Conservation (phyloP, 2,329 filamentous ascomycete genomes). For the Venturia nashicola region DNA sequence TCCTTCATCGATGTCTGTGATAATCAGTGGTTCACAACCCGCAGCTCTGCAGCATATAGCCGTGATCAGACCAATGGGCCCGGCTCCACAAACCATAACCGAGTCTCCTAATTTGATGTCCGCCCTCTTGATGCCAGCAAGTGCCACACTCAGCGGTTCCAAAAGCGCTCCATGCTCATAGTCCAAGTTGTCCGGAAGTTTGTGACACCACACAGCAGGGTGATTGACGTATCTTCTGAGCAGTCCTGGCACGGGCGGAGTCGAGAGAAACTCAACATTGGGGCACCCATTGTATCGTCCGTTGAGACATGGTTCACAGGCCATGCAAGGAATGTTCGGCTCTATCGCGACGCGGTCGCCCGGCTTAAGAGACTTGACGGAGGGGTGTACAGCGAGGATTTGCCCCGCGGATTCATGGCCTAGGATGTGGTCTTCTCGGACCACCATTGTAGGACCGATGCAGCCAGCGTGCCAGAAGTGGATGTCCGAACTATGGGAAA, state of each 20-base stretch:
- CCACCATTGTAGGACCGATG: conserved; percentile 85
- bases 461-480: conserved; percentile 96
- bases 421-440: conserved; percentile 76
- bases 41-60: conserved; percentile 74
- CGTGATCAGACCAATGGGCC: conserved; percentile 85
- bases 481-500: conserved; percentile 59
- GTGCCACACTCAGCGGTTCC: conserved; percentile 78
- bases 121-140: conserved; percentile 78
- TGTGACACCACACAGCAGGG: conserved; percentile 89
- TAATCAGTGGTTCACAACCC: conserved; percentile 79
- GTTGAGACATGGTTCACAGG: conserved; percentile 81
- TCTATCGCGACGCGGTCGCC: conserved; percentile 91
- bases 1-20: conserved; percentile 88
- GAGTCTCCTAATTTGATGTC: conserved; percentile 73
- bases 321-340: conserved; percentile 84
- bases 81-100: conserved; percentile 81
- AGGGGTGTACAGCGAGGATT: conserved; percentile 68
- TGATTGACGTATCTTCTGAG: conserved; percentile 90
- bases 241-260: conserved; percentile 77
- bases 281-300: conserved; percentile 95
- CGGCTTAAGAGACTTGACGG: conserved; percentile 63
- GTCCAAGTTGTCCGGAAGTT: conserved; percentile 74
- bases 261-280: conserved; percentile 74
- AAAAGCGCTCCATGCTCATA: conserved; percentile 85
- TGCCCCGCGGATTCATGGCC: conserved; percentile 86